These are phyloP conservation scores for Pythium pyrilobum DNA, from an alignment of 352 stramenopile genomes.

Conservation along the genomic window DNA sequence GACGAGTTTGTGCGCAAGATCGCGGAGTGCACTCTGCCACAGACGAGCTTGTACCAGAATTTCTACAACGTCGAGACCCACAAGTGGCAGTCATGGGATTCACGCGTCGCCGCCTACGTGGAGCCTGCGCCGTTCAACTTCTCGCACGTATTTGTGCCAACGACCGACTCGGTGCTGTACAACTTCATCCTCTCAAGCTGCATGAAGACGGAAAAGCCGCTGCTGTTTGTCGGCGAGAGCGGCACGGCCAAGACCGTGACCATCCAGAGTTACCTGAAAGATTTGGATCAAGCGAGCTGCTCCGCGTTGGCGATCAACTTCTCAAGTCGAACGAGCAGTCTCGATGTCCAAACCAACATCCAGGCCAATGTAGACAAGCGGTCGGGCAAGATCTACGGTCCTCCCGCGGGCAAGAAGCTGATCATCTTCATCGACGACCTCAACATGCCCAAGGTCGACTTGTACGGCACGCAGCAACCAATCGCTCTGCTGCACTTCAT, in stretches of 20 bases:
- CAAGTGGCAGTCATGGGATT: constrained; percentile 91
- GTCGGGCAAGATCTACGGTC: constrained; percentile 93
- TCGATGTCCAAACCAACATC: constrained; percentile 93
- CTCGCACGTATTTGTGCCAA: constrained; percentile 94
- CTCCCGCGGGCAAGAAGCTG: constrained; percentile 91
- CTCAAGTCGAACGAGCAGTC: constrained; percentile 89
- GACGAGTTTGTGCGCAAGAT: constrained; percentile 90
- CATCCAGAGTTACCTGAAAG: constrained; percentile 91
- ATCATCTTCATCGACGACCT: constrained; percentile 95
- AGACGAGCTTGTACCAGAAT: constrained; percentile 81
- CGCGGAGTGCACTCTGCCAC: constrained; percentile 65
- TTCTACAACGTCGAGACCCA: constrained; percentile 89
- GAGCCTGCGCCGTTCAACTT: constrained; percentile 94
- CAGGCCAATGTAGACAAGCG: constrained; percentile 95
- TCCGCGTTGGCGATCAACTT: constrained; percentile 90
- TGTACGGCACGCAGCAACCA: constrained; percentile 94
- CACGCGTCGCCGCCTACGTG: constrained; percentile 80
- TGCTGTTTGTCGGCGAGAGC: constrained; percentile 93
- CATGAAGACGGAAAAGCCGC: constrained; percentile 82
- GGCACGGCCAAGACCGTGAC: constrained; percentile 95
- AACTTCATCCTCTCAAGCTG: constrained; percentile 88
- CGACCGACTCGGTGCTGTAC: constrained; percentile 93
- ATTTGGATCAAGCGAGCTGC: constrained; percentile 62
- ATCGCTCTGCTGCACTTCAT: constrained; percentile 94
- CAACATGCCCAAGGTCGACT: constrained; percentile 96